These are phyloP conservation scores for Phytophthora foliorum DNA, from an alignment of 352 stramenopile species.

Conservation along the genomic window DNA sequence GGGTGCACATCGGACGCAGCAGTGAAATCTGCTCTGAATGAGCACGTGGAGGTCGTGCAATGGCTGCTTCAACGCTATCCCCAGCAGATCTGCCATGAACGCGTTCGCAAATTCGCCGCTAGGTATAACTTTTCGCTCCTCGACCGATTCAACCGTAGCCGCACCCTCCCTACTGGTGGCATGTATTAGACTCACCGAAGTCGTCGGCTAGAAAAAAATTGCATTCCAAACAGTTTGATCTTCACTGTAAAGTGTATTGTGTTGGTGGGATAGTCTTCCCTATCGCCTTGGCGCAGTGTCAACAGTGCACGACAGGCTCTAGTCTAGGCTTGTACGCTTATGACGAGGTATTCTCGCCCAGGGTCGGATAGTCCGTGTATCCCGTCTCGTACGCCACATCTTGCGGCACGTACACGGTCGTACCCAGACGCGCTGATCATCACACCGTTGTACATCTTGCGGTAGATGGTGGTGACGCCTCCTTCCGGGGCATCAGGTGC, in stretches of 20 bases:
- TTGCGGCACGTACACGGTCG: conserved; percentile 44
- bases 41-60: conserved; percentile 42
- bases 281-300: conserved; percentile 4
- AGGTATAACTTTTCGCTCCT: conserved; percentile 45
- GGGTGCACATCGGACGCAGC: conserved; percentile 41
- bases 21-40: conserved; percentile 32
- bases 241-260: background rate
- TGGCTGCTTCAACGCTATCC: conserved; percentile 46
- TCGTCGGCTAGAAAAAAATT: background rate
- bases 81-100: conserved; percentile 35
- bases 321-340: background rate
- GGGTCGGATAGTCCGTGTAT: conserved; percentile 58
- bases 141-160: conserved; percentile 26
- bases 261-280: conserved; percentile 1
- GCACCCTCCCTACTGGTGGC: background rate
- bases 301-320: background rate
- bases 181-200: conserved; percentile 26
- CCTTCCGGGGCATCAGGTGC: conserved; percentile 41
- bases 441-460: conserved; percentile 56
- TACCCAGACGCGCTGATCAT: conserved; percentile 63
- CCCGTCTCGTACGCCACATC: conserved; percentile 34
- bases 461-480: conserved; percentile 56
- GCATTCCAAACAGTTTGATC: background rate
- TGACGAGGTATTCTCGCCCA: conserved; percentile 18
- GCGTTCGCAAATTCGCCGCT: conserved; percentile 35